phyloP scores from a whole-genome alignment of 345 rosid genomes.

The Linum usitatissimum region DNA sequence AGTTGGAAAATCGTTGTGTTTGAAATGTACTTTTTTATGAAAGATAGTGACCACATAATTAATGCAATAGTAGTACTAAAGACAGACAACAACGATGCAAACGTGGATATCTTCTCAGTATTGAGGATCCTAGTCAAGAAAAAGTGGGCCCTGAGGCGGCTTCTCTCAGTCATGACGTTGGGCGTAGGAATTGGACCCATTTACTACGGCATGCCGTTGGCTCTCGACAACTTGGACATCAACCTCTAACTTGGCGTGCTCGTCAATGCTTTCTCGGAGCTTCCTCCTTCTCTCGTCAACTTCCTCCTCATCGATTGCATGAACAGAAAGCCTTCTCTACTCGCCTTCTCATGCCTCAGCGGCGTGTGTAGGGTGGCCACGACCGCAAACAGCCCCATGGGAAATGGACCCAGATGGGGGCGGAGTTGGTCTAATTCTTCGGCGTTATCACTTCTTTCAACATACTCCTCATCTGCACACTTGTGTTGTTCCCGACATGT shows the following conservation, averaged over 20 bases:
- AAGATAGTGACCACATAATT: not conserved
- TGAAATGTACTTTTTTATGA: too few species aligned
- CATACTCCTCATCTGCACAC: too few species aligned
- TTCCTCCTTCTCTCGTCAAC: constrained; percentile 42
- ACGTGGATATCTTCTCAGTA: constrained; percentile 33
- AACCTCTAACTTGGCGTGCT: constrained; percentile 52
- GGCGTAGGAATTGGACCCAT: constrained; percentile 59
- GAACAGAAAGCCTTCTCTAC: constrained; percentile 31
- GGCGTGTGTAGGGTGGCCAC: constrained; percentile 37
- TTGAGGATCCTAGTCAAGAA: constrained; percentile 32
- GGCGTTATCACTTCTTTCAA: constrained; percentile 40
- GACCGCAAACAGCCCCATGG: constrained; percentile 18
- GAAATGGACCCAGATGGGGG: constrained; percentile 27
- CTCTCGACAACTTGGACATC: constrained; percentile 37
- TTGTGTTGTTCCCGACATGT: too few species aligned
- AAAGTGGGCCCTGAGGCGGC: constrained; percentile 42
- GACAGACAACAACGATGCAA: not conserved
- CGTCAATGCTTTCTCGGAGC: constrained; percentile 52
- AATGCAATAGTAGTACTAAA: too few species aligned
- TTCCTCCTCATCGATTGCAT: constrained; percentile 34
- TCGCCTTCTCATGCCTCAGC: constrained; percentile 30
- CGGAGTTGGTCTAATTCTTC: constrained; percentile 48
- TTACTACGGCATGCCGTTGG: constrained; percentile 67
- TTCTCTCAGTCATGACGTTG: constrained; percentile 25
- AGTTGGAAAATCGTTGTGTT: too few species aligned